Percentiles rank a stretch among this genome's conserved stretches.
Evolutionary conservation across 2,329 filamentous ascomycete genomes (phyloP).

Genomic region (Aspergillus ustus): DNA sequence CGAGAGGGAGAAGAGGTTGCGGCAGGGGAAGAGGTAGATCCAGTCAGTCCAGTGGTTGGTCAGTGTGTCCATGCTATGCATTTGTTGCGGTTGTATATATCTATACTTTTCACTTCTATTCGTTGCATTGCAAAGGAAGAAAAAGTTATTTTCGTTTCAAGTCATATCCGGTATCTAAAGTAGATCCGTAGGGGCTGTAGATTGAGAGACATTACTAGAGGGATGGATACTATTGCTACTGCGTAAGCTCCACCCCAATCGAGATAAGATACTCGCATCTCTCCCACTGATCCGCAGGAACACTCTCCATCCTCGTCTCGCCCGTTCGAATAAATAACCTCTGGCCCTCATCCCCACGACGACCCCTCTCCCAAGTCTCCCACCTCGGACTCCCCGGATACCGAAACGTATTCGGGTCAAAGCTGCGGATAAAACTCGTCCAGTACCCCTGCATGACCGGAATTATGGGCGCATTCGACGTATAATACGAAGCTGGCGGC

Average conservation of each 20-base stretch:
- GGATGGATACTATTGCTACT: slow-evolving; percentile 37
- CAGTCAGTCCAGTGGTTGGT: neutral
- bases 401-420: slow-evolving; percentile 67
- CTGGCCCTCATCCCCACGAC: slow-evolving; percentile 32
- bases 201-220: neutral
- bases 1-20: slow-evolving; percentile 78
- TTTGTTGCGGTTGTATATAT: slow-evolving; percentile 4
- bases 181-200: neutral
- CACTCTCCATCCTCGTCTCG: slow-evolving; percentile 52
- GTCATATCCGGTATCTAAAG: neutral
- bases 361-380: slow-evolving; percentile 50
- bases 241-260: slow-evolving; percentile 55
- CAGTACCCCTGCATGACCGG: slow-evolving; percentile 71
- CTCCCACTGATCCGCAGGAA: slow-evolving; percentile 43
- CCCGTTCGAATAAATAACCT: slow-evolving; percentile 52
- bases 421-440: slow-evolving; percentile 70
- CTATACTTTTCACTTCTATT: neutral
- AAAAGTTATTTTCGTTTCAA: slow-evolving; percentile 2
- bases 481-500: slow-evolving; percentile 61
- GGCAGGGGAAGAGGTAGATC: slow-evolving; percentile 65
- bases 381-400: slow-evolving; percentile 55
- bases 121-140: neutral
- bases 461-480: slow-evolving; percentile 62
- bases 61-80: slow-evolving; percentile 15
- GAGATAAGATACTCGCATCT: slow-evolving; percentile 56